Conservation (phyloP, 2,329 filamentous ascomycete genomes). For the Alternaria gaisen region DNA sequence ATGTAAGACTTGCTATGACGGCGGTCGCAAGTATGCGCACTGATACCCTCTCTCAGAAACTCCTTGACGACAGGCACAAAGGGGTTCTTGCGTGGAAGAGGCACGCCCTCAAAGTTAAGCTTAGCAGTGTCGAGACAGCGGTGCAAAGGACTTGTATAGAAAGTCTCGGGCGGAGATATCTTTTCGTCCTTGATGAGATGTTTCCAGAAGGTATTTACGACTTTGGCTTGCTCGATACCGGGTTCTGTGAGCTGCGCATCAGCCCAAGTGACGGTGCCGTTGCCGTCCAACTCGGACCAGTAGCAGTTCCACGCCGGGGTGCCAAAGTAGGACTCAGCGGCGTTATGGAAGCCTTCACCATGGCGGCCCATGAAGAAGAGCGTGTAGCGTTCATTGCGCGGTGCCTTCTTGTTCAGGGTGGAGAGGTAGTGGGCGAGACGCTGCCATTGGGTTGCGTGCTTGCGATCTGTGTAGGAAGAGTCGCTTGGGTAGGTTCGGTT, state of each 20-base stretch:
- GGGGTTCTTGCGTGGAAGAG: slow-evolving; percentile 59
- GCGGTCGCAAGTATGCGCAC: slow-evolving; percentile 73
- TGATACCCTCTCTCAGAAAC: slow-evolving; percentile 70
- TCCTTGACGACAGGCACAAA: slow-evolving; percentile 72
- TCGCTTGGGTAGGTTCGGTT: slow-evolving; percentile 69
- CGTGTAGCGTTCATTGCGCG: slow-evolving; percentile 66
- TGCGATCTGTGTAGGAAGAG: slow-evolving; percentile 41
- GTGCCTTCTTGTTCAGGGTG: slow-evolving; percentile 60
- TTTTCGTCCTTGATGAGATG: slow-evolving; percentile 59
- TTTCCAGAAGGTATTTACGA: slow-evolving; percentile 68
- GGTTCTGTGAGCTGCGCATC: slow-evolving; percentile 69
- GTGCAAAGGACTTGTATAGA: slow-evolving; percentile 71
- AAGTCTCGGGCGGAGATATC: slow-evolving; percentile 69
- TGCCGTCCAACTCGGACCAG: slow-evolving; percentile 71
- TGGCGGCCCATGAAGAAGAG: slow-evolving; percentile 75
- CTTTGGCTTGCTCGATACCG: slow-evolving; percentile 66
- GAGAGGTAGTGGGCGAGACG: slow-evolving; percentile 68
- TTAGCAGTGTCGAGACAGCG: slow-evolving; percentile 71
- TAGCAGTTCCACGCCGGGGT: slow-evolving; percentile 76
- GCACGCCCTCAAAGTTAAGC: slow-evolving; percentile 66
- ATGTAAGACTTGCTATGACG: slow-evolving; percentile 66
- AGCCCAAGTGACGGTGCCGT: slow-evolving; percentile 69
- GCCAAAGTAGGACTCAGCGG: slow-evolving; percentile 72
- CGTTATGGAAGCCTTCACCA: slow-evolving; percentile 72
- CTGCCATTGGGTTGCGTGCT: slow-evolving; percentile 68